A percentile compares a stretch with the other conserved stretches of the same genome.
Conservation (phyloP, 2,329 filamentous ascomycete genomes). For the Phaeomoniella chlamydospora region DNA sequence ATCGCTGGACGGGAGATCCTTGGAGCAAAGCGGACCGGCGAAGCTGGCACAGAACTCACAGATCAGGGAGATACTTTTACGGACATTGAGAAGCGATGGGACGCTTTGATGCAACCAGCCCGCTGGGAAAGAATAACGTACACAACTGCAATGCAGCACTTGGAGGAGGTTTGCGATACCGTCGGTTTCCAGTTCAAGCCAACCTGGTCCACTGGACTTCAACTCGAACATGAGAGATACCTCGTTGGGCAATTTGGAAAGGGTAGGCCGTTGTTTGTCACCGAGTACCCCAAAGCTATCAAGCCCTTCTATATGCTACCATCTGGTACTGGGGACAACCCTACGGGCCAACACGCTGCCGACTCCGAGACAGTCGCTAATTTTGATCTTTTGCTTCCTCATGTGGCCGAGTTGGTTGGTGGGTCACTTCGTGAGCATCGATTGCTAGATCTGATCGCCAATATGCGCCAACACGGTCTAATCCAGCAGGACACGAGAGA, state of each 20-base stretch:
- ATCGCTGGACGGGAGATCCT: conserved; percentile 41
- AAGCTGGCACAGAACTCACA: conserved; percentile 8
- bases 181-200: conserved; percentile 53
- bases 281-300: conserved; percentile 72
- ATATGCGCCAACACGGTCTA: conserved; percentile 58
- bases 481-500: conserved; percentile 18
- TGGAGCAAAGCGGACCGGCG: conserved; percentile 22
- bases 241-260: conserved; percentile 55
- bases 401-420: conserved; percentile 73
- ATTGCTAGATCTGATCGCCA: conserved; percentile 47
- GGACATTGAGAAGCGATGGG: not conserved
- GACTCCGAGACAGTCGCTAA: conserved; percentile 56
- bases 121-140: conserved; percentile 77
- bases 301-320: conserved; percentile 88
- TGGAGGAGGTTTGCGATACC: conserved; percentile 43
- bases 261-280: conserved; percentile 69
- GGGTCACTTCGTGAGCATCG: conserved; percentile 83
- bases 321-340: conserved; percentile 19
- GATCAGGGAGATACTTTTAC: conserved; percentile 13
- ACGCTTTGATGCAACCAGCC: conserved; percentile 18
- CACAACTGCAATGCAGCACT: conserved; percentile 54
- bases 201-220: conserved; percentile 58
- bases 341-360: no score
- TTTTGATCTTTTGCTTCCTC: conserved; percentile 70
- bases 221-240: conserved; percentile 86